Evolutionary conservation across 441 rosid species (phyloP), one percentile per base, ranked within the genome.

Genomic region (Adansonia rubrostipa): DNA sequence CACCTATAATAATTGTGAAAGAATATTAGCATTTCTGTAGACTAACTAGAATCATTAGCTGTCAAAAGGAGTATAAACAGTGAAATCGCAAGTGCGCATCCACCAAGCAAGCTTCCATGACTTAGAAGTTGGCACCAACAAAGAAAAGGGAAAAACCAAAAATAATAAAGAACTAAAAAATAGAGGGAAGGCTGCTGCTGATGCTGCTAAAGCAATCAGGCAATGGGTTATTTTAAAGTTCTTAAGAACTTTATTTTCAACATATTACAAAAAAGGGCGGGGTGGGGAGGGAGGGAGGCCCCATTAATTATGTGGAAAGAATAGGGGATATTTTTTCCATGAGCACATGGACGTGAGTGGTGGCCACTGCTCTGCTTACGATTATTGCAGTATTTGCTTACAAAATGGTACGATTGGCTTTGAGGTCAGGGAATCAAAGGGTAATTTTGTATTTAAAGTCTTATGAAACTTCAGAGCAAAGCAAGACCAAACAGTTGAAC

Each of bases 261-360:
- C 36, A 33, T 33, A 33, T 33, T 33, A 33, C 24, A 10, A 24
- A 3, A 17, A n/a, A 54, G 60, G 2, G n/a, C 5, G 33, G 33
- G 13, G 14, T 58, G 22, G 20, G 22, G 9, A 9, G 4, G 8
- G 9, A 8, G 9, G 20, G 11, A 10, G 24, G 22, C 36, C 24
- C 65, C 65, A 61, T 61, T 24, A 22, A 24, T 24, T 14, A 61
- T n/a, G 45, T n/a, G 45, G 9, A 7, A 17, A 20, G 19, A 14
- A 13, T 24, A 22, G 11, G 44, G 9, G 20, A 4, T 53, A 44
- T 67, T 44, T 19, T 44, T 67, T 66, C 53, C 50, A 9, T 22
- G 36, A 47, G 57, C 71, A 67, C 53, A 17, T 8, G 71, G 28
- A 56, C 24, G 44, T 62, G 28, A 61, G 53, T 68, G 73, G 56